These are phyloP conservation scores for Beauveria sp. DNA, from an alignment of 2,329 filamentous ascomycete species.

Conservation along the genomic window DNA sequence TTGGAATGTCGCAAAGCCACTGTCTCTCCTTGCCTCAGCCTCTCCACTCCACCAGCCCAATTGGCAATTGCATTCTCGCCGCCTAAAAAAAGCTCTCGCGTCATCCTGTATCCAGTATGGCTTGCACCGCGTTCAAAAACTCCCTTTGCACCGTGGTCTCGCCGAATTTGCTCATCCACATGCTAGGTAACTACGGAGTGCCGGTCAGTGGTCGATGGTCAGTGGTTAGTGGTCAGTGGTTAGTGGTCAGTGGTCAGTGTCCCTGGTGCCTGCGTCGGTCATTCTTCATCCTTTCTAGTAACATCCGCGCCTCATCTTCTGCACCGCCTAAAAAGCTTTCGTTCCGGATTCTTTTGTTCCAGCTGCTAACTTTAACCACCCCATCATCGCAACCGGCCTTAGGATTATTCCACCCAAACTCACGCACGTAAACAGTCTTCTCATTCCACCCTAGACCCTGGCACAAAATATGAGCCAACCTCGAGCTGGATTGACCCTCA, in stretches of 20 bases:
- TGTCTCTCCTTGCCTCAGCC: background rate
- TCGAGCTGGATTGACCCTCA: background rate
- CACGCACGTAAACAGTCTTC: background rate
- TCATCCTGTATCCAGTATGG: constrained; percentile 1
- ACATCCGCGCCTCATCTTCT: background rate
- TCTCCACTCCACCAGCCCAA: background rate
- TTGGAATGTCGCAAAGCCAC: constrained; percentile 8
- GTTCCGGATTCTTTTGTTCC: background rate
- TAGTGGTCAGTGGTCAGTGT: too few species aligned
- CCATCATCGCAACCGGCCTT: too few species aligned
- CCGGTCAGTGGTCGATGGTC: too few species aligned
- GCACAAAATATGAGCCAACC: background rate
- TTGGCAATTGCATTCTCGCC: background rate
- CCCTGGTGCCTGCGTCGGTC: too few species aligned
- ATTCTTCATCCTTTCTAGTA: background rate
- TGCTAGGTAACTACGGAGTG: background rate
- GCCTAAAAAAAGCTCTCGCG: constrained; percentile 6
- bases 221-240: too few species aligned
- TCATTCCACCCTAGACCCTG: too few species aligned
- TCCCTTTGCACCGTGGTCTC: background rate
- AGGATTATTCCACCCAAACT: background rate
- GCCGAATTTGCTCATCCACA: background rate
- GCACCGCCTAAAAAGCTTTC: background rate
- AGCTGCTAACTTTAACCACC: background rate
- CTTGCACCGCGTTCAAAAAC: background rate